These are phyloP conservation scores for Colletotrichum sidae DNA, from an alignment of 2,329 filamentous ascomycete species.

Conservation along the genomic window DNA sequence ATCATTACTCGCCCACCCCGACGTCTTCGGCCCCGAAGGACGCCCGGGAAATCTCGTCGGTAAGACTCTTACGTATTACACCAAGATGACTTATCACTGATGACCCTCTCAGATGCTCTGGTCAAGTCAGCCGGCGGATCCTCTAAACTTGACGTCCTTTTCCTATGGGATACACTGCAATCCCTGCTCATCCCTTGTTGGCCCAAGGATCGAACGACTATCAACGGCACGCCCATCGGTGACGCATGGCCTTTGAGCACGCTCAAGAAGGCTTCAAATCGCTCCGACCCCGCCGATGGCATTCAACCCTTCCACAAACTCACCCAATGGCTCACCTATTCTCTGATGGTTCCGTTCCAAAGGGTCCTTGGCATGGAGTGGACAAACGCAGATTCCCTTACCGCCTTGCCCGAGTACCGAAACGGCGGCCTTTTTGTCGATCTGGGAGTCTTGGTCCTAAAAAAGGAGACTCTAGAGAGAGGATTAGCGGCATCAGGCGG, in stretches of 20 bases:
- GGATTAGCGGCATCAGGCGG: slow-evolving; percentile 70
- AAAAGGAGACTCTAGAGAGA: slow-evolving; percentile 74
- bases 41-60: slow-evolving; percentile 62
- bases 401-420: slow-evolving; percentile 90
- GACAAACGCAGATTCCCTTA: slow-evolving; percentile 83
- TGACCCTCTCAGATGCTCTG: slow-evolving; percentile 52
- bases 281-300: slow-evolving; percentile 38
- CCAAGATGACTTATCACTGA: neutral
- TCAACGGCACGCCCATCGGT: slow-evolving; percentile 56
- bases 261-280: slow-evolving; percentile 37
- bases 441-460: slow-evolving; percentile 83
- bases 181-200: slow-evolving; percentile 59
- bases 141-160: slow-evolving; percentile 49
- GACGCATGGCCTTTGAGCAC: slow-evolving; percentile 61
- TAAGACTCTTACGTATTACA: slow-evolving; percentile 40
- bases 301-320: slow-evolving; percentile 95
- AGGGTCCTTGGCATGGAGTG: slow-evolving; percentile 84
- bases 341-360: slow-evolving; percentile 91
- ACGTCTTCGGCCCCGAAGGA: slow-evolving; percentile 55
- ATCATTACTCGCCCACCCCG: slow-evolving; percentile 51
- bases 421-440: slow-evolving; percentile 92
- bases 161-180: slow-evolving; percentile 58
- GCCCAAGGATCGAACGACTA: slow-evolving; percentile 63
- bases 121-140: slow-evolving; percentile 43
- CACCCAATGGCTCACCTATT: slow-evolving; percentile 95